A percentile compares a stretch with the other conserved stretches of the same genome.
phyloP scores from a whole-genome alignment of 2,329 filamentous ascomycete genomes.

The Colletotrichum musae region DNA sequence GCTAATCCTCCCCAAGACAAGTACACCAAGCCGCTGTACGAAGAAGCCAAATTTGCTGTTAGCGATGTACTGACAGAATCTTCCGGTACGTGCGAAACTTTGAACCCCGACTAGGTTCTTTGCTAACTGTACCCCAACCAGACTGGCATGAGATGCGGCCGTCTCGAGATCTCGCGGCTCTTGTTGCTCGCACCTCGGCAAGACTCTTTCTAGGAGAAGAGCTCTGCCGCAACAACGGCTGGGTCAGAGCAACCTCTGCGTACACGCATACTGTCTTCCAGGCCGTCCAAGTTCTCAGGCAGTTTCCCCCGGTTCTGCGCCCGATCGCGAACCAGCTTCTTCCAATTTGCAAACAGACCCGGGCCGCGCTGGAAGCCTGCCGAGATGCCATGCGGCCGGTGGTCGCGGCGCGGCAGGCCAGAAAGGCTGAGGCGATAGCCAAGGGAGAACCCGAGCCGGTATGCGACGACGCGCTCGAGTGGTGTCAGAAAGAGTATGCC shows the following conservation, averaged over 20 bases:
- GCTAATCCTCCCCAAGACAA: not conserved
- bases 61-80: not conserved
- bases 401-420: not conserved
- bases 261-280: slow-evolving; percentile 55
- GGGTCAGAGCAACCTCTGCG: slow-evolving; percentile 63
- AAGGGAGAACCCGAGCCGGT: not conserved
- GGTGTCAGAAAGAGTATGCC: not conserved
- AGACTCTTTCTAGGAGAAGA: slow-evolving; percentile 49
- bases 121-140: not conserved
- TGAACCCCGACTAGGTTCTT: not conserved
- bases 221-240: slow-evolving; percentile 59
- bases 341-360: slow-evolving; percentile 53
- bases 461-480: not conserved
- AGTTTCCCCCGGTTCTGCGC: slow-evolving; percentile 56
- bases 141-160: not conserved
- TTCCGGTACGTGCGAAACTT: not conserved
- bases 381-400: not conserved
- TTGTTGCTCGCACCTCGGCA: not conserved
- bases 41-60: slow-evolving; percentile 1
- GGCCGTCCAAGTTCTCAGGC: slow-evolving; percentile 53
- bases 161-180: not conserved
- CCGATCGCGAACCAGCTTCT: slow-evolving; percentile 60
- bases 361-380: slow-evolving; percentile 55
- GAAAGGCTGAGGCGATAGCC: not conserved
- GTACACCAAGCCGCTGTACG: not conserved